Conservation (phyloP, 495 filamentous ascomycete species). For the Aspergillus biplanus region DNA sequence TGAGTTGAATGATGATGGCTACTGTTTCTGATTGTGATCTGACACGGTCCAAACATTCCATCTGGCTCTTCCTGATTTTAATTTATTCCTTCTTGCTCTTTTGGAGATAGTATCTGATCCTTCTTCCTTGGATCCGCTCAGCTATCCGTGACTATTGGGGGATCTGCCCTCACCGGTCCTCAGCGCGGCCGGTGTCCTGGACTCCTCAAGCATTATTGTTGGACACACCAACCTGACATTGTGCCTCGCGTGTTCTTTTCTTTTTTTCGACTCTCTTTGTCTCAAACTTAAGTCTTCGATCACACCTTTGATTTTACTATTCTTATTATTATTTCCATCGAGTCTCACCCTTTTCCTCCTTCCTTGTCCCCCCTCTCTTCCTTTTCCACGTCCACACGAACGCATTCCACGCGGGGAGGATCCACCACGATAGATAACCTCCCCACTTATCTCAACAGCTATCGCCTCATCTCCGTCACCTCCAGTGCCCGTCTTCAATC, state of each 20-base stretch:
- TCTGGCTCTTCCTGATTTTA: too few species aligned
- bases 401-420: slow-evolving; percentile 29
- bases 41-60: too few species aligned
- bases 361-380: slow-evolving; percentile 2
- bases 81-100: too few species aligned
- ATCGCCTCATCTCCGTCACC: slow-evolving; percentile 10
- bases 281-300: slow-evolving; percentile 5
- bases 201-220: neutral
- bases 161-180: too few species aligned
- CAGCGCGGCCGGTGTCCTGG: too few species aligned
- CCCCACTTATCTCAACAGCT: slow-evolving; percentile 25
- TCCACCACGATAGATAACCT: slow-evolving; percentile 29
- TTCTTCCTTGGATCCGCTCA: too few species aligned
- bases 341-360: neutral
- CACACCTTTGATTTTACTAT: slow-evolving; percentile 8
- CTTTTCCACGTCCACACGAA: slow-evolving; percentile 18
- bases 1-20: too few species aligned
- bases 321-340: slow-evolving; percentile 7
- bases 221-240: neutral
- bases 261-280: slow-evolving; percentile 10
- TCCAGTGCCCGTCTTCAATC: neutral
- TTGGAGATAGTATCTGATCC: too few species aligned
- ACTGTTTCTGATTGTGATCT: too few species aligned
- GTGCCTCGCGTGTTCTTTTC: slow-evolving; percentile 3
- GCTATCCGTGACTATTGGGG: too few species aligned